phyloP scores from a whole-genome alignment of 441 rosid species.

The Corymbia citriodora region DNA sequence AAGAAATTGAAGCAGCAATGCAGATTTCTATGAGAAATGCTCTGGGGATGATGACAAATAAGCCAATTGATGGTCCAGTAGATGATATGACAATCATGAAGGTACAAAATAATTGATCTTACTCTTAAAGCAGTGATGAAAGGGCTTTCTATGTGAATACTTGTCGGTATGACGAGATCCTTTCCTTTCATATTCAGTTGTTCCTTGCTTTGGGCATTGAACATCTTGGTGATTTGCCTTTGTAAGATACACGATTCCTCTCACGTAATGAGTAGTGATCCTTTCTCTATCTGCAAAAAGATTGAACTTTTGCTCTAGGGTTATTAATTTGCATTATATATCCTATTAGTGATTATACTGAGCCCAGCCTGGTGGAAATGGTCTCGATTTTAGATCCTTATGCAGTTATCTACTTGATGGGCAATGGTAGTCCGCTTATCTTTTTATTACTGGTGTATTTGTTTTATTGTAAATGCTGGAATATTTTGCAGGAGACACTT shows the following conservation, averaged over 20 bases:
- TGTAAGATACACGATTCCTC: background rate
- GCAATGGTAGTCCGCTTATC: background rate
- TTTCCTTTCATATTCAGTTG: background rate
- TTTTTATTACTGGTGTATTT: background rate
- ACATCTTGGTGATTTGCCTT: background rate
- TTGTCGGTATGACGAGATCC: background rate
- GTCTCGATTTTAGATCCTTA: background rate
- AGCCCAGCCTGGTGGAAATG: background rate
- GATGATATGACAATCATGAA: constrained; percentile 94
- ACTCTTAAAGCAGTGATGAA: background rate
- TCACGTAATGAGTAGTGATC: background rate
- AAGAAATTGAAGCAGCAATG: constrained; percentile 97
- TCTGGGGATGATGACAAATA: constrained; percentile 52
- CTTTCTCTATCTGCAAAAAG: background rate
- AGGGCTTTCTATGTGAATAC: background rate
- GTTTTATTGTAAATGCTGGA: background rate
- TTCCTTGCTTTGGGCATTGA: background rate
- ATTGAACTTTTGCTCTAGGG: background rate
- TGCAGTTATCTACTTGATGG: background rate
- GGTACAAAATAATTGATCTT: constrained; percentile 25
- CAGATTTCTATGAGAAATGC: constrained; percentile 91
- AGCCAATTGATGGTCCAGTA: constrained; percentile 72
- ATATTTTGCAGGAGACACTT: constrained; percentile 72
- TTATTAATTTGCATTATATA: background rate
- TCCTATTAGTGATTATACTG: background rate